These are phyloP conservation scores for Fistulifera solaris DNA, from an alignment of 108 stramenopile species.

Conservation along the genomic window DNA sequence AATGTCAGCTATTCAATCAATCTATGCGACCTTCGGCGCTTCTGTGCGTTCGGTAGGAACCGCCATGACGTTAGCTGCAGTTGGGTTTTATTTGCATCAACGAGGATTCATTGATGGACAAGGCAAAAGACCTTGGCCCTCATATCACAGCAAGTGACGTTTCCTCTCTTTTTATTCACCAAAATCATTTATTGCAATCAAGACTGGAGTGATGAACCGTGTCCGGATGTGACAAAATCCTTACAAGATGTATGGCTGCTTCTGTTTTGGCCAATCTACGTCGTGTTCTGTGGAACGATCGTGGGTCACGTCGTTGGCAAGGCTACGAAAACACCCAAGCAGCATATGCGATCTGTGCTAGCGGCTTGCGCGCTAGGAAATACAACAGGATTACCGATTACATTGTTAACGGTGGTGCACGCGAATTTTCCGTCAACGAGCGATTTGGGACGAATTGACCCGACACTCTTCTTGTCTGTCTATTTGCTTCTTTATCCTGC, in stretches of 20 bases:
- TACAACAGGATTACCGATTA: constrained; percentile 74
- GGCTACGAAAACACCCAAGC: constrained; percentile 36
- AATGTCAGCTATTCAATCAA: too few species aligned
- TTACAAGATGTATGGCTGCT: constrained; percentile 62
- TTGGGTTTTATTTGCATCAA: constrained; percentile 66
- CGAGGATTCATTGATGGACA: constrained; percentile 44
- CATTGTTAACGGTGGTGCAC: constrained; percentile 76
- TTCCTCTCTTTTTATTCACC: constrained; percentile 79
- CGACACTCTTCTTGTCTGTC: constrained; percentile 68
- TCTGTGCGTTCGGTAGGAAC: constrained; percentile 66
- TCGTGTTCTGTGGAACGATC: constrained; percentile 45
- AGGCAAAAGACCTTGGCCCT: constrained; percentile 65
- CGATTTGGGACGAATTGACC: constrained; percentile 64
- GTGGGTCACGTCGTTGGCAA: constrained; percentile 51
- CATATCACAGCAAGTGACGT: constrained; percentile 76
- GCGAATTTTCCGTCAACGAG: constrained; percentile 43
- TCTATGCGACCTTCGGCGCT: constrained; percentile 43
- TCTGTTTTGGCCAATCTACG: constrained; percentile 61
- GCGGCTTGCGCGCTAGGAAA: constrained; percentile 75
- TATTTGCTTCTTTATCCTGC: constrained; percentile 77
- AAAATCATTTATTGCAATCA: constrained; percentile 82
- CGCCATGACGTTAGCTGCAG: constrained; percentile 59
- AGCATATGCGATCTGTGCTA: constrained; percentile 36
- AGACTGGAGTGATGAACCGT: constrained; percentile 39
- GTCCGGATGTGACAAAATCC: constrained; percentile 55